A percentile compares a stretch with the other conserved stretches of the same genome.
phyloP scores from a whole-genome alignment of 140 eudicot species.

The Bidens hawaiensis region DNA sequence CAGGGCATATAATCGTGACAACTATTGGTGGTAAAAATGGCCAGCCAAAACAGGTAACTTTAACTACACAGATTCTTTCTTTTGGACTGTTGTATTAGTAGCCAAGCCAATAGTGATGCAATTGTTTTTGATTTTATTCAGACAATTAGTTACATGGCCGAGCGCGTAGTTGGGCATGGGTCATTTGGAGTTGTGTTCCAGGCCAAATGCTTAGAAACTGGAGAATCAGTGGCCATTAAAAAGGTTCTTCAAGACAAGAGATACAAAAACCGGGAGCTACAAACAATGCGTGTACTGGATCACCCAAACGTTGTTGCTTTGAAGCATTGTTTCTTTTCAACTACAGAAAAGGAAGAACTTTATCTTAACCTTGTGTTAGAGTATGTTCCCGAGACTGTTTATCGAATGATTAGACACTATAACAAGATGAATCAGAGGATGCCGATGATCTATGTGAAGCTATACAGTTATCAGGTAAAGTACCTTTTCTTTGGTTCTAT shows the following conservation, averaged over 20 bases:
- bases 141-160: constrained; percentile 96
- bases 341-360: constrained; percentile 78
- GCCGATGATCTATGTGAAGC: constrained; percentile 86
- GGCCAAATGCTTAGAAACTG: constrained; percentile 90
- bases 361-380: constrained; percentile 86
- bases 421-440: constrained; percentile 81
- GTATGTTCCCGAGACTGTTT: constrained; percentile 86
- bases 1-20: constrained; percentile 88
- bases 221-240: constrained; percentile 84
- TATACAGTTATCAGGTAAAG: constrained; percentile 65
- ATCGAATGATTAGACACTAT: constrained; percentile 76
- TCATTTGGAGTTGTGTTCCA: constrained; percentile 91
- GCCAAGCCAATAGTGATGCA: background rate
- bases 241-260: constrained; percentile 91
- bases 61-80: background rate
- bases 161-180: constrained; percentile 87
- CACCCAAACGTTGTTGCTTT: constrained; percentile 86
- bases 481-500: background rate
- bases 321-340: constrained; percentile 91
- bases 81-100: background rate
- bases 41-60: constrained; percentile 73
- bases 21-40: constrained; percentile 94
- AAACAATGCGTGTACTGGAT: constrained; percentile 86
- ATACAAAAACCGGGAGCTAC: constrained; percentile 89
- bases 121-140: constrained; percentile 23